phyloP scores from a whole-genome alignment of 306 rosid genomes.

The Cajanus cajan region DNA sequence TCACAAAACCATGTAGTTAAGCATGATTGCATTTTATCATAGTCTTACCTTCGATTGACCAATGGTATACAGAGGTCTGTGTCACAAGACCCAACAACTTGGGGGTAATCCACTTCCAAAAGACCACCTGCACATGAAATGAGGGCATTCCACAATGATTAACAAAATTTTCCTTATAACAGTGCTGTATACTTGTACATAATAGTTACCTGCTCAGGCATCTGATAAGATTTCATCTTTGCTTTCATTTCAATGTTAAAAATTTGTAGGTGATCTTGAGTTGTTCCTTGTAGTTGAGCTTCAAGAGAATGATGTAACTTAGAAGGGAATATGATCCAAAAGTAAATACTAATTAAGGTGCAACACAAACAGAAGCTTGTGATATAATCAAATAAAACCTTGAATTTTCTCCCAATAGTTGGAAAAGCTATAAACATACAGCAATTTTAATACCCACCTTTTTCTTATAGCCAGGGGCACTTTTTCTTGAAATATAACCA shows the following conservation, averaged over 20 bases:
- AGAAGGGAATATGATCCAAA: constrained; percentile 24
- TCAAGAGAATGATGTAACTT: constrained; percentile 28
- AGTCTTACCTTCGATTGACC: constrained; percentile 90
- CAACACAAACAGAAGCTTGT: constrained; percentile 25
- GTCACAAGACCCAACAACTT: constrained; percentile 95
- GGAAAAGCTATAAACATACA: background rate
- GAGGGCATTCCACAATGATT: constrained; percentile 23
- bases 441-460: background rate
- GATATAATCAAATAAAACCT: constrained; percentile 15
- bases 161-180: background rate
- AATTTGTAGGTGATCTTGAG: constrained; percentile 95
- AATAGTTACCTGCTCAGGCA: constrained; percentile 93
- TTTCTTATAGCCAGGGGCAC: background rate
- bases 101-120: constrained; percentile 98
- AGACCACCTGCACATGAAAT: constrained; percentile 64
- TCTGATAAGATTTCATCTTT: constrained; percentile 85
- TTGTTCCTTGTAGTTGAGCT: constrained; percentile 99
- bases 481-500: background rate
- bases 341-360: constrained; percentile 5
- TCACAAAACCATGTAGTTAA: constrained; percentile 16
- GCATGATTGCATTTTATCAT: constrained; percentile 23
- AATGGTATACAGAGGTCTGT: constrained; percentile 88
- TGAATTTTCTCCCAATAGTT: background rate
- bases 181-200: background rate
- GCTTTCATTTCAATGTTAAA: constrained; percentile 96